Base-by-base conservation (phyloP, 1,284 basidiomycete species). In the Ceratobasidium sp. region DNA sequence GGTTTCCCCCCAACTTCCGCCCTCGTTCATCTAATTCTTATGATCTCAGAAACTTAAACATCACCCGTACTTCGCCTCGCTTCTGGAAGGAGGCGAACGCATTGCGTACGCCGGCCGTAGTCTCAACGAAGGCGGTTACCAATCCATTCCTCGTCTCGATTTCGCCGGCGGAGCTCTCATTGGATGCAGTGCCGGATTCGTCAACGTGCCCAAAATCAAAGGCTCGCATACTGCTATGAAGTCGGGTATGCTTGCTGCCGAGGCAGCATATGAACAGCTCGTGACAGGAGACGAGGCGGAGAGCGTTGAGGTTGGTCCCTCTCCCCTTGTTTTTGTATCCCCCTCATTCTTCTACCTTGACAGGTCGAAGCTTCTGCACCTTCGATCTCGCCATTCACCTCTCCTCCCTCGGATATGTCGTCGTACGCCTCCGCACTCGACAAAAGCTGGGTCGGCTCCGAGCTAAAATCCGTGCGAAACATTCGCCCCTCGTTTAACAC, bases 181-280 rank as follows among this genome's bases (percentile, higher is more conserved):
- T 67, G 97, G 97, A 0, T 99, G 97, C 86, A 94, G 96, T 0
- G 97, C 97, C 0, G 98, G 96, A 28, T 97, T 99, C 85, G 90
- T 99, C 78, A 99, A 99, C 86, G 91, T 98, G 17, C 94, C 97
- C 54, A 99, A 99, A 87, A 99, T 99, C 86, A 99, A 99, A 85
- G 97, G 97, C n/a, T 98, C 97, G 0, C 98, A 99, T 85, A 99
- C 97, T 79, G 97, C 97, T n/a, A 99, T 99, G 97, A 98, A 99
- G 88, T 95, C 93, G 61, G 97, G 97, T 26, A 99, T 99, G 93
- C 88, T 99, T 23, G 97, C 97, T 48, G 98, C 96, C 2, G 97
- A 99, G 84, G 89, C 94, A 0, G 94, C 95, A 0, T 96, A 90
- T 81, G 89, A 92, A 9, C 90, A 90, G 20, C 78, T 82, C 52